Base-by-base conservation (phyloP, 805 yeast species). In the Hanseniaspora meyeri region DNA sequence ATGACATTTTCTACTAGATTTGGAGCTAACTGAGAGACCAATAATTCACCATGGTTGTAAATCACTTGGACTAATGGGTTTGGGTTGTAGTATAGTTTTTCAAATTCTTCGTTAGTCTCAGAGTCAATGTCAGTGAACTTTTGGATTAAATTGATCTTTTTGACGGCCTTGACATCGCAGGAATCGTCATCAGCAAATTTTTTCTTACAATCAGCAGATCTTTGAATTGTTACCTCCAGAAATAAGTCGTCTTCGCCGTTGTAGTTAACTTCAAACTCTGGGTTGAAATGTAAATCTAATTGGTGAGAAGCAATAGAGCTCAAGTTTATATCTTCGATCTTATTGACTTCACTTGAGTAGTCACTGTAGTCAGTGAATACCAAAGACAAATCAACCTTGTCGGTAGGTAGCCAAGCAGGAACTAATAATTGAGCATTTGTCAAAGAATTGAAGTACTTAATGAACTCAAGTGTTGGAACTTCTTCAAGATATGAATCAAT, bases 201-300 rank as follows among this genome's bases (percentile, higher is more conserved):
- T 16, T 52, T 50, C 29, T 55, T 43, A 42, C 60, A 60, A 19
- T 60, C 61, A 31, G 47, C 20, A 27, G 62, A 60, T 58, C 59
- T 57, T 32, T 60, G 42, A 32, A 68, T 58, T 43, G 60, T 62
- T 5, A 69, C 56, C 46, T 72, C 74, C 31, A 70, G 66, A 57
- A 61, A 71, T 2, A 72, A 46, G 9, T 56, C 55, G 32, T 43
- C 12, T 27, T 45, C 50, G 20, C 57, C 57, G 20, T 53, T 53
- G 19, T 38, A 53, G 3, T 19, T 17, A 46, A 73, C 63, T 1
- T 70, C 73, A 59, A 71, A 70, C 40, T 61, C 47, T 32, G 57
- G 54, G 34, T 58, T 62, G 49, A 65, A 63, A 14, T 63, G 59
- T 10, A 64, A 62, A 12, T 43, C 34, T 39, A 46, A 32, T 3